Evolutionary conservation across 1,284 basidiomycete genomes (phyloP), one percentile per base, ranked within the genome.

Genomic region (Pascua sp.): DNA sequence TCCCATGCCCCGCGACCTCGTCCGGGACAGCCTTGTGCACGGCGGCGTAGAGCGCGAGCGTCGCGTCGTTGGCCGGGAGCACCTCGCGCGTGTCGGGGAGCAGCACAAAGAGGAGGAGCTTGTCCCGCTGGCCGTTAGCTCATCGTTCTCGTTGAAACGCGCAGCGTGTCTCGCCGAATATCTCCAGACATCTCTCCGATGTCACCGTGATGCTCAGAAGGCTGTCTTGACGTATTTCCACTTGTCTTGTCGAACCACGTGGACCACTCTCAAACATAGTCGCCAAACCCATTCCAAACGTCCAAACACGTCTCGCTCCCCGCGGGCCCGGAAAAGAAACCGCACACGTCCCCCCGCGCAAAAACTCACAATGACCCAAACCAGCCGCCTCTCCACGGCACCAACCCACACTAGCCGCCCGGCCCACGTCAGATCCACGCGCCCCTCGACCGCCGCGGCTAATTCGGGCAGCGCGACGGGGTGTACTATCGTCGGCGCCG

Each of bases 341-440:
- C 24, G 7, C 24, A 32, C 24, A 7, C 24, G 24, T 32, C 24
- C 24, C 24, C 24, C 7, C 24, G 7, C 24, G 3, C 7, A 7
- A 32, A 5, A 1, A 67, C 71, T 60, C 54, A 73, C 71, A 13
- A 70, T 67, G 44, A 69, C 57, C 69, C 70, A 73, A 12, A 40
- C 51, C 32, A 69, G 15, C 12, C 57, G 50, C 3, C 62, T 50
- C 43, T 53, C 48, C 43, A 10, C 48, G 47, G 38, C 65, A 55
- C 61, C 66, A 64, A 43, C 49, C 57, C 24, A 71, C 46, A 51
- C 66, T 53, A 9, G 52, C 60, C 39, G 63, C 56, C 0, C 42
- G 47, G 12, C 55, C 56, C 32, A 60, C 10, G 51, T 36, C 18
- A 61, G 18, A 38, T 50, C 51, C 12, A 60, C 55, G n/a, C 53